These are phyloP conservation scores for Lasiodiplodia citricola DNA, from an alignment of 2,329 filamentous ascomycete species.

Conservation along the genomic window DNA sequence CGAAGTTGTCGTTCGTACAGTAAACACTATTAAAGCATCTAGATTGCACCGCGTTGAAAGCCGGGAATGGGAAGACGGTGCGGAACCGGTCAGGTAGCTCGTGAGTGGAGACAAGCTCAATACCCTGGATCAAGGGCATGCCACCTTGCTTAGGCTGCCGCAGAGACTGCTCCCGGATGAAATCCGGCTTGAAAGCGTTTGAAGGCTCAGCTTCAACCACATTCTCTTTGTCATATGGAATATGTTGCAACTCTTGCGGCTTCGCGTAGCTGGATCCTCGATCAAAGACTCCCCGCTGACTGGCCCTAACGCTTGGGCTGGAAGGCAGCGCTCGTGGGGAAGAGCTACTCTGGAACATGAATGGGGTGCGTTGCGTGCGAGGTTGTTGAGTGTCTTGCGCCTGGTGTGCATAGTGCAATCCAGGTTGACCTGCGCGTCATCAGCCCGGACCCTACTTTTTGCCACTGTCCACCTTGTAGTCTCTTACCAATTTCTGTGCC, in stretches of 20 bases:
- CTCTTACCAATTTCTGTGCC: background rate
- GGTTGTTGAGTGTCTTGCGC: conserved; percentile 1
- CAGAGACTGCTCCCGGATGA: background rate
- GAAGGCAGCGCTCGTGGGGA: conserved; percentile 39
- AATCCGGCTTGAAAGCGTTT: background rate
- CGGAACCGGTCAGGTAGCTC: conserved; percentile 72
- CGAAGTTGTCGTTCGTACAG: conserved; percentile 73
- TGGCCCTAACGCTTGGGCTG: conserved; percentile 48
- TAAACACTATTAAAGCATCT: conserved; percentile 75
- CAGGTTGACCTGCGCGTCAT: background rate
- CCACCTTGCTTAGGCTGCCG: conserved; percentile 28
- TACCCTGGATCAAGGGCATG: conserved; percentile 60
- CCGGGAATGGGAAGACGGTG: conserved; percentile 71
- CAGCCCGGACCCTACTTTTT: background rate
- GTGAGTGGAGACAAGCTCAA: conserved; percentile 63
- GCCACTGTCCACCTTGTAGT: background rate
- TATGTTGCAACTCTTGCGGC: background rate
- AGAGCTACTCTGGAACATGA: conserved; percentile 37
- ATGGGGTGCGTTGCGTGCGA: conserved; percentile 35
- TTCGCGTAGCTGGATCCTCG: background rate
- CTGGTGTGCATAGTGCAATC: background rate
- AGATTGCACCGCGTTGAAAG: conserved; percentile 85
- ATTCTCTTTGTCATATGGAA: background rate
- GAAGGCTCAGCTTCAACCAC: background rate
- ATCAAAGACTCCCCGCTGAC: conserved; percentile 35